Percentiles rank a stretch among this genome's conserved stretches.
Evolutionary conservation across 345 rosid species (phyloP).

Genomic region (Brassica juncea): DNA sequence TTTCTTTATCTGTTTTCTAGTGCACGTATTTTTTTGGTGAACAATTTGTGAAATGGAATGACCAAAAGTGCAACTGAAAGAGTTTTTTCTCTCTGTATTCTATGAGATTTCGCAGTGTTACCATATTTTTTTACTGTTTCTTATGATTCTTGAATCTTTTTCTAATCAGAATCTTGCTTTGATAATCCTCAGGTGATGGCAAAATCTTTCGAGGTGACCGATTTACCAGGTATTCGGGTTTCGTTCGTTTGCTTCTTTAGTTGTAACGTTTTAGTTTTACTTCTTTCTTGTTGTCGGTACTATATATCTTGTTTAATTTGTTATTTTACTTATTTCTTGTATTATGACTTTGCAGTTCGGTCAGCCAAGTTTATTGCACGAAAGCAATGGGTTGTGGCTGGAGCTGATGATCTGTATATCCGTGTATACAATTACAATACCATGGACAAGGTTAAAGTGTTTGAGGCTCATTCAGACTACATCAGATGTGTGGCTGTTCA

Average conservation of each 20-base stretch:
- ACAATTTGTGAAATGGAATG: neutral
- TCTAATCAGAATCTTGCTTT: constrained; percentile 30
- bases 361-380: constrained; percentile 88
- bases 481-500: constrained; percentile 94
- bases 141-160: neutral
- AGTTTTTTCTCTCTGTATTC: neutral
- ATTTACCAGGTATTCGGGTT: constrained; percentile 68
- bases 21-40: neutral
- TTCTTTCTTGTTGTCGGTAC: neutral
- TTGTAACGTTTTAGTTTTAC: neutral
- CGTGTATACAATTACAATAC: constrained; percentile 95
- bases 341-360: constrained; percentile 62
- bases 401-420: constrained; percentile 89
- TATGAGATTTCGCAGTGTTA: neutral
- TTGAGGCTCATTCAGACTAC: constrained; percentile 97
- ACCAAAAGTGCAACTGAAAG: neutral
- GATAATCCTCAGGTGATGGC: constrained; percentile 61
- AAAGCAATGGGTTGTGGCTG: constrained; percentile 95
- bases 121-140: neutral
- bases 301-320: neutral
- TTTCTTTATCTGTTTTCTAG: neutral
- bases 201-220: constrained; percentile 87
- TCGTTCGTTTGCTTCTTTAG: neutral
- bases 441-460: constrained; percentile 84
- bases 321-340: constrained; percentile 16